Evolutionary conservation across 768 basidiomycete species (phyloP).

Genomic region (Russula earlei): DNA sequence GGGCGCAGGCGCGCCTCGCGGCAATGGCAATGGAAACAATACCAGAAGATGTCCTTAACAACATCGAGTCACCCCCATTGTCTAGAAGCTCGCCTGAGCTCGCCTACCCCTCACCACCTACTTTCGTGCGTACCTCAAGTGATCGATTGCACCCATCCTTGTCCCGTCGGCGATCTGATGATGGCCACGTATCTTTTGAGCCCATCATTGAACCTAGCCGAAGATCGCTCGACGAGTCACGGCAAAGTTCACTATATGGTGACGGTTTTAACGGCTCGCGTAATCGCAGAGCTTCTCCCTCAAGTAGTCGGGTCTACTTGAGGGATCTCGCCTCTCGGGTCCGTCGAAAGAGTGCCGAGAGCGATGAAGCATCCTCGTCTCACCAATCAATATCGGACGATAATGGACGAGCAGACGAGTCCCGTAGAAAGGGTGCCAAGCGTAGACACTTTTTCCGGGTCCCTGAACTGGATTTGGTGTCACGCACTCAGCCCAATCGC

Average conservation of each 20-base stretch:
- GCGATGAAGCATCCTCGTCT: slow-evolving; percentile 42
- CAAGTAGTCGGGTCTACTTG: slow-evolving; percentile 35
- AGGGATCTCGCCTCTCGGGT: slow-evolving; percentile 30
- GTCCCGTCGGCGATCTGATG: slow-evolving; percentile 29
- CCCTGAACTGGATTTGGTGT: slow-evolving; percentile 9
- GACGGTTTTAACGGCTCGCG: slow-evolving; percentile 31
- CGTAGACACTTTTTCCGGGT: slow-evolving; percentile 14
- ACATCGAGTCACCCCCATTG: slow-evolving; percentile 11
- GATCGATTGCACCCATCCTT: slow-evolving; percentile 14
- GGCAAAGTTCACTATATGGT: slow-evolving; percentile 30
- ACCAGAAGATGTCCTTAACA: slow-evolving; percentile 31
- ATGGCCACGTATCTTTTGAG: slow-evolving; percentile 50
- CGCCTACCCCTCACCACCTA: slow-evolving; percentile 2
- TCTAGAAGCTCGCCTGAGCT: slow-evolving; percentile 16
- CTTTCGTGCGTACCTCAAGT: slow-evolving; percentile 7
- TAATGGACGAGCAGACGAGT: slow-evolving; percentile 6
- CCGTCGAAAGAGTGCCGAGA: slow-evolving; percentile 28
- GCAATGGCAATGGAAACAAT: slow-evolving; percentile 38
- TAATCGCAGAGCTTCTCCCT: slow-evolving; percentile 31
- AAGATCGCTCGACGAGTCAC: slow-evolving; percentile 37
- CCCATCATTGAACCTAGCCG: slow-evolving; percentile 40
- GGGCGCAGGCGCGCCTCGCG: slow-evolving; percentile 30
- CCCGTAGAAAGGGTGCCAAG: slow-evolving; percentile 1
- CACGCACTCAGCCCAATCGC: slow-evolving; percentile 1
- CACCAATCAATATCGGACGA: slow-evolving; percentile 19